Evolutionary conservation across 2,329 filamentous ascomycete genomes (phyloP), one percentile per base, ranked within the genome.

Genomic region (Fusarium compactum): DNA sequence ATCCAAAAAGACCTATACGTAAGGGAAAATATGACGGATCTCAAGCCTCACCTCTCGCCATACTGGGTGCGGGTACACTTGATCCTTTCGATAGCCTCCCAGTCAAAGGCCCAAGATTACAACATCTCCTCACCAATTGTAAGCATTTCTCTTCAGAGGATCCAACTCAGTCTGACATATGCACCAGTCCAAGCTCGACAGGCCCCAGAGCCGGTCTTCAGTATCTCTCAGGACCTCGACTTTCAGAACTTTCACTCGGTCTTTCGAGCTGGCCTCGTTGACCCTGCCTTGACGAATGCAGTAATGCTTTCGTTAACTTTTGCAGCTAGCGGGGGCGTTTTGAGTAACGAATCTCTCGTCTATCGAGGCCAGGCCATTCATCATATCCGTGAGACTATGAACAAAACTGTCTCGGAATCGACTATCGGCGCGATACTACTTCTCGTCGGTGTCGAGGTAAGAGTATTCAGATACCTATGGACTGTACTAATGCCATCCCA

Each of bases 341-440:
- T 80, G 1, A 70, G 80, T 25, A 48, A 46, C 1, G 77, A 83
- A 32, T 81, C 71, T 53, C 78, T 84, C 1, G 48, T 65, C 1
- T 83, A 83, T 38, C 79, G 80, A 44, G 73, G 68, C 18, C 62
- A 78, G 18, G 76, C 79, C 0, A 58, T 83, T 2, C 69, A 68
- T 6, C 71, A 59, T 11, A 77, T 84, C 54, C 77, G 81, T 6
- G 32, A 76, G 30, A 79, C 71, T n/a, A 79, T 84, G 71, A 67
- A 76, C 6, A 62, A 59, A 6, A 76, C 77, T 34, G 68, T 75
- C 15, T 78, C 80, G 0, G 79, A 79, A 53, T 75, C 81, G 6
- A 83, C 81, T 0, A 65, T 84, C 4, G 82, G 80, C 0, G 78
- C 82, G 0, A 84, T 84, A 63, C 20, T 84, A 8, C 72, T 84